These are phyloP conservation scores for Colletotrichum destructivum DNA, from an alignment of 2,329 filamentous ascomycete species.

Conservation along the genomic window DNA sequence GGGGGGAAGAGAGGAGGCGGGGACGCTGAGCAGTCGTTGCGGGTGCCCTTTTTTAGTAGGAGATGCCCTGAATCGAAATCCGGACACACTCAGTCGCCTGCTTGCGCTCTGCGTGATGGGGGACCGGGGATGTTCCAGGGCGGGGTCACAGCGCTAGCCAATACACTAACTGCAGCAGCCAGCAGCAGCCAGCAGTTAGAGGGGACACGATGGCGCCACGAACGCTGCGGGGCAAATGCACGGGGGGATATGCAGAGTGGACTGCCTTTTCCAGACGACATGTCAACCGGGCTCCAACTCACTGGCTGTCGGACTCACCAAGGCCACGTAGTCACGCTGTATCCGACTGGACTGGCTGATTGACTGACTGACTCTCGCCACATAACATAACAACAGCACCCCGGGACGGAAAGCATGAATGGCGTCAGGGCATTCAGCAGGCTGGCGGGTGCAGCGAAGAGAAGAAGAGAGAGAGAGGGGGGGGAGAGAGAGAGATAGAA, in stretches of 20 bases:
- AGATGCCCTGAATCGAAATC: not conserved
- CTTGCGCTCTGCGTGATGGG: slow-evolving; percentile 1
- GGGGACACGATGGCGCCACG: not conserved
- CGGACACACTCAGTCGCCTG: not conserved
- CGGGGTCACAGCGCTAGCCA: slow-evolving; percentile 15
- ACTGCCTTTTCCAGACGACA: slow-evolving; percentile 9
- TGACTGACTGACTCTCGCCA: not conserved
- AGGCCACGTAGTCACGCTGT: not conserved
- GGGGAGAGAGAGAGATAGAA: not conserved
- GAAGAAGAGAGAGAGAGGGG: no score
- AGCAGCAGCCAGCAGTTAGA: no score
- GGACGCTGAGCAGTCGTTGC: not conserved
- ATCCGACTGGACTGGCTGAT: no score
- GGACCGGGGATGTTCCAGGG: not conserved
- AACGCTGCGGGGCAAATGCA: not conserved
- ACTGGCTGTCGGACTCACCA: not conserved
- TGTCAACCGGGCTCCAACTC: not conserved
- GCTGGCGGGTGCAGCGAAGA: not conserved
- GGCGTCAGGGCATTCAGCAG: not conserved
- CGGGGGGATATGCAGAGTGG: no score
- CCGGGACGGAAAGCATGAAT: no score
- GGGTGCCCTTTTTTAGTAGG: not conserved
- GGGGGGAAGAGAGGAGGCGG: not conserved
- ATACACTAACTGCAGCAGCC: not conserved
- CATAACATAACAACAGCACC: not conserved